A percentile compares a stretch with the other conserved stretches of the same genome.
Evolutionary conservation across 345 rosid species (phyloP).

Genomic region (Salix suchowensis): DNA sequence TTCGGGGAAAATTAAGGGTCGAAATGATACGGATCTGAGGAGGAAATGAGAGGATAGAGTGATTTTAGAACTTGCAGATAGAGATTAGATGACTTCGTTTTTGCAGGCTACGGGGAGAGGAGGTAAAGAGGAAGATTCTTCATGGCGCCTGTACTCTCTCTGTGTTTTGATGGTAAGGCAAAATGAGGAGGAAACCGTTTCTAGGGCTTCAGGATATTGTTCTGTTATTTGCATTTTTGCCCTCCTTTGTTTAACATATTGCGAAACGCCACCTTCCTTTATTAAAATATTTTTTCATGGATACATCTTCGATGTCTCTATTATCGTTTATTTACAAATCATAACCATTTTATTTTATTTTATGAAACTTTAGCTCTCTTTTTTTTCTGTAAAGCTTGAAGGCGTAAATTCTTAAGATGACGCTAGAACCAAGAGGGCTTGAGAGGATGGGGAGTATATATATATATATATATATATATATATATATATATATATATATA

Average conservation of each 20-base stretch:
- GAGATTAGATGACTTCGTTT: neutral
- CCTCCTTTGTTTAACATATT: neutral
- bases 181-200: neutral
- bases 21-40: constrained; percentile 31
- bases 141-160: neutral
- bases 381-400: neutral
- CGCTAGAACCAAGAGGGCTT: no score
- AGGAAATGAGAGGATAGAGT: neutral
- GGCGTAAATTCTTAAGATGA: no score
- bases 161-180: neutral
- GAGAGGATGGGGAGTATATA: no score
- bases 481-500: no score
- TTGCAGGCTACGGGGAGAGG: neutral
- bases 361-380: neutral
- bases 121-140: neutral
- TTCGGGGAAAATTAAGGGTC: constrained; percentile 11
- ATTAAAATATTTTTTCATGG: neutral
- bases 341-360: neutral
- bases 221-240: constrained; percentile 6
- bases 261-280: neutral
- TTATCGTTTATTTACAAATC: neutral
- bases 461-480: no score
- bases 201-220: constrained; percentile 15
- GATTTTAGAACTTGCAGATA: neutral
- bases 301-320: neutral